Percentiles rank a stretch among this genome's conserved stretches.
phyloP scores from a whole-genome alignment of 805 yeast genomes.

The Zygosaccharomyces kombuchaensis region DNA sequence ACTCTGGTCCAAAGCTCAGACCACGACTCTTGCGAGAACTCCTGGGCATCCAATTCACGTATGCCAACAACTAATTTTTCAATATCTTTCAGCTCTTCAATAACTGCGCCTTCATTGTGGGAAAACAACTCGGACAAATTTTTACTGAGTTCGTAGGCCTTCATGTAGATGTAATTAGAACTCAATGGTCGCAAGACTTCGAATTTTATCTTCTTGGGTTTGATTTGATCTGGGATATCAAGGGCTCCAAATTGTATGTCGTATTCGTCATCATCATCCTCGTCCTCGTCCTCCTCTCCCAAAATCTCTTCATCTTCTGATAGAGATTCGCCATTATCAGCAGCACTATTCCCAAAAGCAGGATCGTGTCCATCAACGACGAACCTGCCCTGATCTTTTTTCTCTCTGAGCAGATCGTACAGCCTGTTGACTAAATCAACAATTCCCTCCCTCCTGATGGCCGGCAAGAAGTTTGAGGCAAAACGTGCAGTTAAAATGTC shows the following conservation, averaged over 20 bases:
- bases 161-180: slow-evolving; percentile 9
- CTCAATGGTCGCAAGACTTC: slow-evolving; percentile 17
- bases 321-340: slow-evolving; percentile 16
- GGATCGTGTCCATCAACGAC: slow-evolving; percentile 16
- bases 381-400: slow-evolving; percentile 20
- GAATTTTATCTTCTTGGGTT: slow-evolving; percentile 25
- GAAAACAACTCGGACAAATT: slow-evolving; percentile 17
- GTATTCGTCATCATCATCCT: slow-evolving; percentile 31
- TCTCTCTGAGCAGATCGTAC: slow-evolving; percentile 13
- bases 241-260: slow-evolving; percentile 29
- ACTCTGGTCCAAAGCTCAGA: slow-evolving; percentile 38
- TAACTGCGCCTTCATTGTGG: slow-evolving; percentile 22
- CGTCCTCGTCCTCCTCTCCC: slow-evolving; percentile 28
- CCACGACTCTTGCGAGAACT: slow-evolving; percentile 33
- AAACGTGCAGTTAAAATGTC: slow-evolving; percentile 42
- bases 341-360: not conserved
- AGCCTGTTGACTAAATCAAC: slow-evolving; percentile 17
- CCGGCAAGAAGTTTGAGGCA: slow-evolving; percentile 41
- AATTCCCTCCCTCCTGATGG: slow-evolving; percentile 66
- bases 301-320: slow-evolving; percentile 24
- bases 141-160: slow-evolving; percentile 16
- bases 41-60: slow-evolving; percentile 21
- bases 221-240: slow-evolving; percentile 33
- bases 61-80: slow-evolving; percentile 23
- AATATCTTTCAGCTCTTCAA: slow-evolving; percentile 23